Evolutionary conservation across 2,329 filamentous ascomycete genomes (phyloP), one percentile per base, ranked within the genome.

Genomic region (Phoma herbarum): DNA sequence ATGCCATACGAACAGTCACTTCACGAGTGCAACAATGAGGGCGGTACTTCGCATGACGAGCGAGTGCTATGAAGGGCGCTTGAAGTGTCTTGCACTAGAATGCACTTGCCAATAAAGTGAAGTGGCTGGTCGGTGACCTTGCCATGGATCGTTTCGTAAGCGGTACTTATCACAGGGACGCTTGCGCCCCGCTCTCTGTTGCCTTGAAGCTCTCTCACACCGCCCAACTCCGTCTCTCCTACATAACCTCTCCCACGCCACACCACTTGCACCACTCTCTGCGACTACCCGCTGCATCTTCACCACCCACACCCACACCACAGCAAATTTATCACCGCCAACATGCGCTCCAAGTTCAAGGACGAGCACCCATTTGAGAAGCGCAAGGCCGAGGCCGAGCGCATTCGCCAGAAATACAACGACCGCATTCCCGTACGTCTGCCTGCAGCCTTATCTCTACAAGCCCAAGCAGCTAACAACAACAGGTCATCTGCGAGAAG

Each of bases 321-420:
- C 49, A 55, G 57, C 31, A 52, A 50, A 41, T 26, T 49, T 45
- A 65, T 39, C 50, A 49, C 45, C 52, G 51, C 50, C 65, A 69
- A 57, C 85, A 97, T 97, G 93, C 91, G 93, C 79, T 96, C 92
- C 86, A 98, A 98, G 88, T 99, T 99, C 83, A 99, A 99, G 93
- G 95, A 99, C 89, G 95, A 98, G 88, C 95, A 98, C 81, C 93
- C 92, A 74, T 98, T 98, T 80, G 95, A 98, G 90, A 99, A 99
- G 92, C 93, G 95, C 84, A 97, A 98, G 92, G 95, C 95, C 68
- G 95, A 99, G 84, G 95, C 95, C 78, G 95, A 99, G 86, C 93
- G 95, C 81, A 97, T 97, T 80, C 93, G 95, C 70, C 93, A 97
- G 85, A 99, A 99, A 83, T 99, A 99, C 80, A 89, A 92, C 71